Percentiles rank a stretch among this genome's conserved stretches.
Evolutionary conservation across 768 basidiomycete genomes (phyloP).

Genomic region (Cantharellus cinnabarinus): DNA sequence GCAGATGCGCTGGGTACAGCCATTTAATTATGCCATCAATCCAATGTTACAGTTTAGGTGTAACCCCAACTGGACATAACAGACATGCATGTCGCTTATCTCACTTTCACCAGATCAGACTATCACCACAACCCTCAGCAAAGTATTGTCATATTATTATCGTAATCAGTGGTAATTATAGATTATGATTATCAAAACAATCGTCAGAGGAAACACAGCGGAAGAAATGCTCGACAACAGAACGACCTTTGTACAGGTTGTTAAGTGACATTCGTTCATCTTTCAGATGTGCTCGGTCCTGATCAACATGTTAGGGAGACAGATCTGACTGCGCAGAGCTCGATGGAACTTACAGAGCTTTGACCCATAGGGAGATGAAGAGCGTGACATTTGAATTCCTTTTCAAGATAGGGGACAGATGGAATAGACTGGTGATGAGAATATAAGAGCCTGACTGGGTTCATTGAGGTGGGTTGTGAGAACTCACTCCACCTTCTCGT

Average conservation of each 20-base stretch:
- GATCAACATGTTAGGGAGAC: neutral
- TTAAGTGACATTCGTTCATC: slow-evolving; percentile 78
- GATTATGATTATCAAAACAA: too few relatives aligned
- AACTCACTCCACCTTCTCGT: slow-evolving; percentile 75
- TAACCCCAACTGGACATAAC: too few relatives aligned
- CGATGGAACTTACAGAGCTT: slow-evolving; percentile 40
- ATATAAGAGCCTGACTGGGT: neutral
- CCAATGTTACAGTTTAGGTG: too few relatives aligned
- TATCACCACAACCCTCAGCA: too few relatives aligned
- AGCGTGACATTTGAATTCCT: slow-evolving; percentile 71
- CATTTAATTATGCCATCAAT: too few relatives aligned
- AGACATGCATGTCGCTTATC: too few relatives aligned
- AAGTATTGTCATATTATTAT: too few relatives aligned
- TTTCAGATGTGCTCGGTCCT: slow-evolving; percentile 85
- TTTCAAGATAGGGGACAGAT: slow-evolving; percentile 82
- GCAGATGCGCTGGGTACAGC: too few relatives aligned
- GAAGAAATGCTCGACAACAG: slow-evolving; percentile 51
- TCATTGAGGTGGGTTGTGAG: neutral
- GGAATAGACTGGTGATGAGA: slow-evolving; percentile 54
- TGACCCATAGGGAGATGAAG: slow-evolving; percentile 92
- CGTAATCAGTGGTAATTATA: too few relatives aligned
- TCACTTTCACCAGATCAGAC: too few relatives aligned
- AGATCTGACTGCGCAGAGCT: neutral
- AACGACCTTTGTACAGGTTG: slow-evolving; percentile 61
- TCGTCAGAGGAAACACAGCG: neutral